Evolutionary conservation across 805 yeast species (phyloP).

Genomic region (Ogataea henricii): DNA sequence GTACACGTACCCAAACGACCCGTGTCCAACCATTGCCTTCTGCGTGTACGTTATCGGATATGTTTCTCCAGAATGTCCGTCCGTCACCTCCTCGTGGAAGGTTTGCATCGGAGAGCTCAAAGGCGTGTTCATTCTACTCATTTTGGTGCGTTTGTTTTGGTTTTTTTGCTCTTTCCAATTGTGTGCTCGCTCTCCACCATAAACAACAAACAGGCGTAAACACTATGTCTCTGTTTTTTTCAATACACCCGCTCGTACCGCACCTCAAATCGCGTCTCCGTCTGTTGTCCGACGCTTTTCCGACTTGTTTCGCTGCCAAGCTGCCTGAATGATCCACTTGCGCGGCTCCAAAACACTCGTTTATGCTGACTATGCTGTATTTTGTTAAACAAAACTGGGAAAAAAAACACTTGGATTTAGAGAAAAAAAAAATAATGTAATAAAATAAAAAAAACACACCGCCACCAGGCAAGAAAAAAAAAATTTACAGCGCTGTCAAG

Average conservation of each 20-base stretch:
- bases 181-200: background rate
- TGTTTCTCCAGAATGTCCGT: slow-evolving; percentile 68
- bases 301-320: background rate
- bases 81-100: slow-evolving; percentile 66
- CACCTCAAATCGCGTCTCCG: background rate
- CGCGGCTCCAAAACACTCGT: background rate
- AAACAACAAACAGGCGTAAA: slow-evolving; percentile 4
- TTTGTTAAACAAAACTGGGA: background rate
- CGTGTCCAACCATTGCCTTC: slow-evolving; percentile 93
- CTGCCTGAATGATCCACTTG: background rate
- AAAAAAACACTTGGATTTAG: slow-evolving; percentile 1
- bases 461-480: slow-evolving; percentile 7
- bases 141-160: background rate
- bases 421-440: background rate
- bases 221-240: background rate
- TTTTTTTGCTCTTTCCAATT: background rate
- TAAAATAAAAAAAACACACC: slow-evolving; percentile 6
- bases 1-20: slow-evolving; percentile 98
- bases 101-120: slow-evolving; percentile 22
- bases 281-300: background rate
- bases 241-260: background rate
- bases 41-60: slow-evolving; percentile 73
- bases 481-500: background rate
- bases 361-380: background rate
- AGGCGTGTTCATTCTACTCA: slow-evolving; percentile 9